Base-by-base conservation (phyloP, 768 basidiomycete genomes). In the Mycena haematopus region DNA sequence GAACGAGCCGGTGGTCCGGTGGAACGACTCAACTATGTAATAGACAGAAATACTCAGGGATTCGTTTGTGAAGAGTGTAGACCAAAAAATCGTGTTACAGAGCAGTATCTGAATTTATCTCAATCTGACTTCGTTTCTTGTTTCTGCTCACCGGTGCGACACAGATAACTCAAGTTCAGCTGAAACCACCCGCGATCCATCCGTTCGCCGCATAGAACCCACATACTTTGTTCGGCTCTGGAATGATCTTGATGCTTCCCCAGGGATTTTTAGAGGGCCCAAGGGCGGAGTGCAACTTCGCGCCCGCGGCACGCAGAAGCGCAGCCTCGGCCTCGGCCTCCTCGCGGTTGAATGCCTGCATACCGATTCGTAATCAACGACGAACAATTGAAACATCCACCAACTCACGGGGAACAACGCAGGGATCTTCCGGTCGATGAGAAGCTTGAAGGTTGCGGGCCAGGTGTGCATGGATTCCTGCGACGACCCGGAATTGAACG, bases 141-240 rank as follows among this genome's bases (percentile, higher is more conserved):
- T 31, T 31, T 31, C 4, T 31, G 29, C 29, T 31, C 9, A 31
- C 29, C 4, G 9, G 9, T 4, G 4, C 29, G 9, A 31, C 29
- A 31, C 9, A n/a, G n/a, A n/a, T n/a, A n/a, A n/a, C 36, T 6
- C 17, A 19, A 42, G 10, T 14, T 61, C 27, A 51, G 40, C 63
- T 40, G 68, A 78, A 78, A 1, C 74, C 76, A 17, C 77, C 76
- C 3, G 76, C 70, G 19, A 78, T 62, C 78, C 78, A 78, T 0
- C 72, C 73, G 57, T 76, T 78, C 17, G 63, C 65, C 7, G 74
- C 67, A 65, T 78, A 76, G 57, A 75, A 79, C 1, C 77, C 77
- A 47, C 69, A 69, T 3, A 77, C 68, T 36, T 62, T 72, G 27
- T 63, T 72, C 1, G 77, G 75, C 61, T 60, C 67, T 1, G 66